Percentiles rank a stretch among this genome's conserved stretches.
These are phyloP conservation scores for Vigna angularis DNA, from an alignment of 306 rosid species.

Conservation along the genomic window DNA sequence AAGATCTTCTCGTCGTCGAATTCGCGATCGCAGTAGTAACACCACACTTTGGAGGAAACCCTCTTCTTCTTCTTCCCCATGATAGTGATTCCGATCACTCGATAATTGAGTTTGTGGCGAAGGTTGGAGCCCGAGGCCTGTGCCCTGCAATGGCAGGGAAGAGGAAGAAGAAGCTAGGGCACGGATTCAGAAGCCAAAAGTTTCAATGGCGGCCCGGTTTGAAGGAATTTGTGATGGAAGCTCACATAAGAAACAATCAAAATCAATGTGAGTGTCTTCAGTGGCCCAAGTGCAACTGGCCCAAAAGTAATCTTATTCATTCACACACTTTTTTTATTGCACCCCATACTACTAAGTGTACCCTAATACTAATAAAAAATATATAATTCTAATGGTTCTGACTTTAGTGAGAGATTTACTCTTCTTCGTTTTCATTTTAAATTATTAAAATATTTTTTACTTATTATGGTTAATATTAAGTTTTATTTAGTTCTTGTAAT, in stretches of 20 bases:
- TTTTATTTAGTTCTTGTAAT: no score
- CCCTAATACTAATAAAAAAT: no score
- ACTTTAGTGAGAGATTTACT: no score
- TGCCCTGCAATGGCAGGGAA: constrained; percentile 28
- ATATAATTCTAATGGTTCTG: no score
- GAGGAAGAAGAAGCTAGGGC: constrained; percentile 43
- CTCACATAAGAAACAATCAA: not conserved
- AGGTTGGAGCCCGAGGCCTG: not conserved
- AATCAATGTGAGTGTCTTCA: not conserved
- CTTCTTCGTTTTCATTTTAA: no score
- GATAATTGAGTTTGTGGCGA: not conserved
- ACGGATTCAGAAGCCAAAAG: not conserved
- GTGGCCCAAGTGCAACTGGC: not conserved
- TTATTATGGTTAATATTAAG: no score
- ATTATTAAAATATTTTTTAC: no score
- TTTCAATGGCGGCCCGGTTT: not conserved
- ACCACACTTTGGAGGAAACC: constrained; percentile 94
- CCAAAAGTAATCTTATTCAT: not conserved
- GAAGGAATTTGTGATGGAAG: not conserved
- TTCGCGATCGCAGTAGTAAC: constrained; percentile 97
- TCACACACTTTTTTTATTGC: no score
- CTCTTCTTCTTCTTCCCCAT: constrained; percentile 99
- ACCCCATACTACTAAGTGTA: no score
- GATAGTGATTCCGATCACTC: not conserved
- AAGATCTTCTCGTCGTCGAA: constrained; percentile 97